A percentile compares a stretch with the other conserved stretches of the same genome.
phyloP scores from a whole-genome alignment of 192 early-diverging fungal species.

The Backusella mclennaniae region DNA sequence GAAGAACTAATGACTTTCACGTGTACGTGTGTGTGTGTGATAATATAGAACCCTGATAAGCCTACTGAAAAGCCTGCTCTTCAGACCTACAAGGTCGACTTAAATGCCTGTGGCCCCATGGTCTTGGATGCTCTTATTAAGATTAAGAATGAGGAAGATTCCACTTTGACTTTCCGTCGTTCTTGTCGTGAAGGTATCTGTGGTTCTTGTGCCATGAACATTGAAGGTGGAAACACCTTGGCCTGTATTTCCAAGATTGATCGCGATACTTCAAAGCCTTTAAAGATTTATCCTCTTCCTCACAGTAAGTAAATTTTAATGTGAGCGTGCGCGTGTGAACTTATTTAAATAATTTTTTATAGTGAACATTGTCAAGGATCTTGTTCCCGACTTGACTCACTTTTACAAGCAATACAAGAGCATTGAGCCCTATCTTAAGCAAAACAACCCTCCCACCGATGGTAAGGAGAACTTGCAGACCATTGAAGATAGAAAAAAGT shows the following conservation, averaged over 20 bases:
- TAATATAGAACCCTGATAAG: slow-evolving; percentile 76
- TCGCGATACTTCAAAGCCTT: slow-evolving; percentile 57
- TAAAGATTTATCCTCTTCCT: slow-evolving; percentile 95
- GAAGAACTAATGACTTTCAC: neutral
- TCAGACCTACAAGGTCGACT: slow-evolving; percentile 85
- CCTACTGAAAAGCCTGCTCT: slow-evolving; percentile 87
- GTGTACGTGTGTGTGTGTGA: neutral
- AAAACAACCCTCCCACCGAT: slow-evolving; percentile 62
- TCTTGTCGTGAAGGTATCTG: slow-evolving; percentile 98
- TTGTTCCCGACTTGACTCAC: slow-evolving; percentile 94
- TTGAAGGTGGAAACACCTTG: slow-evolving; percentile 92
- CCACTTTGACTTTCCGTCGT: slow-evolving; percentile 92
- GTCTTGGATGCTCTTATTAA: slow-evolving; percentile 94
- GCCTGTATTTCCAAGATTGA: slow-evolving; percentile 92
- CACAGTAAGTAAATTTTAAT: slow-evolving; percentile 60
- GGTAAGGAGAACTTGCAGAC: slow-evolving; percentile 89
- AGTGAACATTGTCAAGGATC: slow-evolving; percentile 95
- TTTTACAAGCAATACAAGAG: slow-evolving; percentile 98
- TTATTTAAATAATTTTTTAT: slow-evolving; percentile 2
- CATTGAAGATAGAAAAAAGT: slow-evolving; percentile 92
- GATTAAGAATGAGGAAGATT: slow-evolving; percentile 95
- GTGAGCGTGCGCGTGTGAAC: neutral
- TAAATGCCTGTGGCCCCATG: slow-evolving; percentile 95
- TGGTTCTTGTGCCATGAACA: slow-evolving; percentile 99
- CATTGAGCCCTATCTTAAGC: slow-evolving; percentile 96